phyloP scores from a whole-genome alignment of 192 early-diverging fungal genomes.

The Coemansia sp. region DNA sequence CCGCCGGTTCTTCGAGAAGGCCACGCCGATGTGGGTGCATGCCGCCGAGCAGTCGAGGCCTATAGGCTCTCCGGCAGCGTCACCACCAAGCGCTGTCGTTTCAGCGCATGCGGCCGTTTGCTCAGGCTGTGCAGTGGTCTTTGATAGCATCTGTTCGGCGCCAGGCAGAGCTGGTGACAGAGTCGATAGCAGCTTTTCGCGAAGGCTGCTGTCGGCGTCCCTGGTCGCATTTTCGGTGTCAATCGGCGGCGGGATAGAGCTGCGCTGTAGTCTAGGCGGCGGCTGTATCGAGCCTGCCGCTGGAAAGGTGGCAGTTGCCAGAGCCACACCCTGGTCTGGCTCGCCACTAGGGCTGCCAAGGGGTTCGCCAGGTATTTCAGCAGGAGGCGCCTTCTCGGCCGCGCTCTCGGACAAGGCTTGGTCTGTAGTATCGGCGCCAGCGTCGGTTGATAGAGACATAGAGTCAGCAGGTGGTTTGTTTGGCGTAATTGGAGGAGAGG shows the following conservation, averaged over 20 bases:
- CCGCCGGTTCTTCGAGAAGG: slow-evolving; percentile 68
- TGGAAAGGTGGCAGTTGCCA: slow-evolving; percentile 17
- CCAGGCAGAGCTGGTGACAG: slow-evolving; percentile 20
- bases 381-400: neutral
- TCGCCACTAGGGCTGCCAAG: slow-evolving; percentile 17
- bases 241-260: slow-evolving; percentile 45
- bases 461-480: neutral
- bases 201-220: slow-evolving; percentile 24
- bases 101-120: neutral
- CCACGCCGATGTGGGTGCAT: slow-evolving; percentile 39
- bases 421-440: neutral
- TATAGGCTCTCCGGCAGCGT: neutral
- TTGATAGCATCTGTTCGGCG: neutral
- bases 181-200: slow-evolving; percentile 23
- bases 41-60: slow-evolving; percentile 5
- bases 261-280: slow-evolving; percentile 46
- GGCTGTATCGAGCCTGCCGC: slow-evolving; percentile 29
- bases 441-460: neutral
- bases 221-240: slow-evolving; percentile 44
- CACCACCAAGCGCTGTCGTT: neutral
- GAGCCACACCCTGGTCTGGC: neutral
- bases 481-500: neutral
- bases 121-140: neutral
- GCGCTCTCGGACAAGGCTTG: neutral
- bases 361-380: neutral